Evolutionary conservation across 768 basidiomycete species (phyloP), one percentile per base, ranked within the genome.

Genomic region (Boletus sp.): DNA sequence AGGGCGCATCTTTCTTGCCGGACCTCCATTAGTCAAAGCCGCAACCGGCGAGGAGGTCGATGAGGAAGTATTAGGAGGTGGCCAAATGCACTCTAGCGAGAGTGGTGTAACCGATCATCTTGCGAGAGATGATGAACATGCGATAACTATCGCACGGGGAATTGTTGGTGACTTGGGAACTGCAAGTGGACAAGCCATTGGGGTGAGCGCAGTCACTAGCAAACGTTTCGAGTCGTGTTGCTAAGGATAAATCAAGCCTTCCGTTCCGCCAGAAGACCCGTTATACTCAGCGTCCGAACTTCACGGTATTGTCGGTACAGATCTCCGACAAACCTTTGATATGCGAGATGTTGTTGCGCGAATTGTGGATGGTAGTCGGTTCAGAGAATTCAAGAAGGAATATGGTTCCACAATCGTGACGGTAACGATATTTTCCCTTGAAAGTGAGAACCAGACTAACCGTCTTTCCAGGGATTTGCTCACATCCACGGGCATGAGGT

Each of bases 361-460:
- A 29, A 76, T 95, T 40, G 93, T 94, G 9, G 94, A 98, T 61
- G 93, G 94, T 3, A 94, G 91, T 66, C 82, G 83, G 45, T 95
- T 98, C 68, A 80, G 92, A 58, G 94, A 98, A 71, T 98, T 96
- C 79, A 98, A 98, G 81, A 90, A 89, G 68, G 95, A 96, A 68
- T 98, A 95, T 66, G 94, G 94, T 7, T 74, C 87, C 29, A 95
- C 94, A 0, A 87, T 98, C 60, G 81, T 96, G 50, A 97, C 94
- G 7, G 93, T 92, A 64, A 55, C 80, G 71, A 39, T 11, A 35
- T 49, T 45, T 60, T 41, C 49, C n/a, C 50, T 39, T 29, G 11
- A 18, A 33, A 18, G 49, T 32, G 42, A 33, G 35, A n/a, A 44
- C 36, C 4, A 53, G 36, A 35, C 40, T 60, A 15, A 70, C 40